Evolutionary conservation across 208 protist species (phyloP), one percentile per base, ranked within the genome.

Genomic region (Crithidia sp.): DNA sequence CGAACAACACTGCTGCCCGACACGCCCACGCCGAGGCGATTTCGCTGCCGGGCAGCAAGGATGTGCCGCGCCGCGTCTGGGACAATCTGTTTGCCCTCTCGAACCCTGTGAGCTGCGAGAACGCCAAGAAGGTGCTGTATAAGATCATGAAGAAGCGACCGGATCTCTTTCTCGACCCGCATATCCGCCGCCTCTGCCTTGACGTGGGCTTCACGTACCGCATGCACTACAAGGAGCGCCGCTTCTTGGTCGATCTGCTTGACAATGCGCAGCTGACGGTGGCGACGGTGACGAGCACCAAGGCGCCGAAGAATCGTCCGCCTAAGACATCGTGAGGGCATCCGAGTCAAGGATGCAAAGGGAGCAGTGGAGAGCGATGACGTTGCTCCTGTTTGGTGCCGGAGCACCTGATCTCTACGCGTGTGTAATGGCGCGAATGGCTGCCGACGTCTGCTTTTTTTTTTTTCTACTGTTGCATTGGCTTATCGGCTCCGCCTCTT

Each of bases 101-200:
- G 7, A 95, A 94, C 71, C 90, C 92, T 2, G 92, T 97, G 10
- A 90, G 78, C 75, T 82, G 88, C 19, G 92, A 97, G 71, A 70
- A 50, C 10, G 79, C 90, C 17, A 97, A 95, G 83, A 83, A 81
- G 61, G 69, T 68, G 70, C 77, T 97, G 5, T 91, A 91, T 63
- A 84, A 85, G 57, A 74, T 85, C 28, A 85, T 95, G 83, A 92
- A 93, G 79, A 77, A 85, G 43, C 72, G 87, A 54, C 89, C 90
- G 17, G 74, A 86, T 9, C 16, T 88, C 14, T 97, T 97, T 71
- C 44, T 89, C 8, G 83, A 91, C 12, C 81, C 86, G 28, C 19
- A 67, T 50, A 81, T 92, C 58, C 83, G 84, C 53, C 66, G 71
- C n/a, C 68, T 94, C 40, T 84, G 83, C 63, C 80, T 94, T 49